Percentiles rank a stretch among this genome's conserved stretches.
These are phyloP conservation scores for Arabidopsis hybrid DNA, from an alignment of 441 rosid genomes.

Conservation along the genomic window DNA sequence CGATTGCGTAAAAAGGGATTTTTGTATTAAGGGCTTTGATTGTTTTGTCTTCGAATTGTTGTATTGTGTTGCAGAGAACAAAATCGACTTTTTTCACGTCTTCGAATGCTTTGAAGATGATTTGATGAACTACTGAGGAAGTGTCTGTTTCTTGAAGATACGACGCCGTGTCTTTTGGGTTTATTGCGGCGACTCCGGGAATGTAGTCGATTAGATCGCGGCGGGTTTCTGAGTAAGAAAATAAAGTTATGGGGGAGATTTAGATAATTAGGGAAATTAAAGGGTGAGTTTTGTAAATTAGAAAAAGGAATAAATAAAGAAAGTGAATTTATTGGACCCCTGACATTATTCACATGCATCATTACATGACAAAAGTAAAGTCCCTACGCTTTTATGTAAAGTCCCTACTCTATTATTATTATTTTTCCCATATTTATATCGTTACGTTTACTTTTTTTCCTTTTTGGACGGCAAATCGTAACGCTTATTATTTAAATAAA, in stretches of 20 bases:
- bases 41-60: constrained; percentile 57
- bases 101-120: constrained; percentile 55
- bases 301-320: background rate
- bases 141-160: constrained; percentile 57
- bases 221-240: constrained; percentile 40
- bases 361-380: constrained; percentile 28
- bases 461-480: constrained; percentile 38
- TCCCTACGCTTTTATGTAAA: background rate
- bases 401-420: constrained; percentile 21
- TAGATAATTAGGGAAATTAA: background rate
- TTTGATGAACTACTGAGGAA: constrained; percentile 49
- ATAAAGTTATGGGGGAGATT: background rate
- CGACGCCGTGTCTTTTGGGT: constrained; percentile 64
- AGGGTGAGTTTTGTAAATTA: constrained; percentile 8
- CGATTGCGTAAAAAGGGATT: constrained; percentile 51
- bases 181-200: constrained; percentile 60
- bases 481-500: constrained; percentile 11
- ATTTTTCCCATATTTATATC: constrained; percentile 27
- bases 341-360: constrained; percentile 47
- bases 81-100: constrained; percentile 60
- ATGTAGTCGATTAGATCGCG: constrained; percentile 59
- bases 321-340: constrained; percentile 34
- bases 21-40: constrained; percentile 55
- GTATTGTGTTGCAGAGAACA: constrained; percentile 62
- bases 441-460: background rate